A percentile compares a stretch with the other conserved stretches of the same genome.
Conservation (phyloP, 257 asterid species). For the Coffea canephora region DNA sequence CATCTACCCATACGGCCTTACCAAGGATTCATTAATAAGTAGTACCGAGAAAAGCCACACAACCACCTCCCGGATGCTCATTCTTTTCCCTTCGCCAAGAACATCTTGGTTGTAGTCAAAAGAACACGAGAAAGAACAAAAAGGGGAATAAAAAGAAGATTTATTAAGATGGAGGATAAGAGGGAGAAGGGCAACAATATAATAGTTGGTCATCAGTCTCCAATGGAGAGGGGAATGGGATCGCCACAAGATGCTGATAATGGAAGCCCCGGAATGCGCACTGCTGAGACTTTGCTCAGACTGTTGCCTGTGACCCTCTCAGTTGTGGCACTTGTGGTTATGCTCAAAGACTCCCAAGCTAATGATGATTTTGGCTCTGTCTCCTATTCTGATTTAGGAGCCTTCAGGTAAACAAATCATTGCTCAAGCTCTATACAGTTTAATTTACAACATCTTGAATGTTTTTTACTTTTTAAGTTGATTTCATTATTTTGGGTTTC, state of each 20-base stretch:
- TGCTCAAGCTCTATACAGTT: neutral
- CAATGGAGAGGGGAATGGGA: slow-evolving; percentile 29
- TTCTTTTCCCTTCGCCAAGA: neutral
- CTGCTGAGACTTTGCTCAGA: slow-evolving; percentile 81
- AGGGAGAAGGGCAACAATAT: slow-evolving; percentile 20
- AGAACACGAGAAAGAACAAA: too few relatives aligned
- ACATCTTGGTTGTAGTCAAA: neutral
- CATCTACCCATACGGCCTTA: slow-evolving; percentile 27
- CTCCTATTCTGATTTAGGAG: slow-evolving; percentile 72
- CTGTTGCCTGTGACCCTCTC: slow-evolving; percentile 67
- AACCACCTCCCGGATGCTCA: neutral
- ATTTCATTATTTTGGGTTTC: neutral
- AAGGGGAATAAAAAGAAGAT: neutral
- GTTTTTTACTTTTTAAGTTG: neutral
- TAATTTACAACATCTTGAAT: neutral
- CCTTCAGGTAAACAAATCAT: slow-evolving; percentile 53
- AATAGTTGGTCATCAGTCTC: slow-evolving; percentile 15
- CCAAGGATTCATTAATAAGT: slow-evolving; percentile 37
- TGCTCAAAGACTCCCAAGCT: slow-evolving; percentile 78
- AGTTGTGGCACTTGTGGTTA: slow-evolving; percentile 66
- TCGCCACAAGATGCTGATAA: slow-evolving; percentile 20
- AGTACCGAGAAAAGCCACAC: slow-evolving; percentile 9
- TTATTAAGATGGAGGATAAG: slow-evolving; percentile 24
- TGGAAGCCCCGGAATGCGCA: slow-evolving; percentile 61
- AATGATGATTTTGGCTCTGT: slow-evolving; percentile 73